phyloP scores from a whole-genome alignment of 768 basidiomycete genomes.

The Baorangia bicolor region DNA sequence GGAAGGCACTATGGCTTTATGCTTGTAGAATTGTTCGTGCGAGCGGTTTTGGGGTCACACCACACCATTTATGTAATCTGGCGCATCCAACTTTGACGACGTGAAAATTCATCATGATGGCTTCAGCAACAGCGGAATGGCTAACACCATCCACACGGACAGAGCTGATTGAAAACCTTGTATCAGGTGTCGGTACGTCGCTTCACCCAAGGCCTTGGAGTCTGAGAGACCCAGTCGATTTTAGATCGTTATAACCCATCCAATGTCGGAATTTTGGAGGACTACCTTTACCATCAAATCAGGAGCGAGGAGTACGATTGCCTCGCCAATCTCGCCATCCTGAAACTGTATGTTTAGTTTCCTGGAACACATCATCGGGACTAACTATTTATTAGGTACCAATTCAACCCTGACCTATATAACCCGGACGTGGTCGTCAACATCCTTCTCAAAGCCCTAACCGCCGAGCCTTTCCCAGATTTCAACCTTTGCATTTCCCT shows the following conservation, averaged over 20 bases:
- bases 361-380: neutral
- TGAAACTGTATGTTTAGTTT: slow-evolving; percentile 68
- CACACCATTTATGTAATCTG: neutral
- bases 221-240: slow-evolving; percentile 1
- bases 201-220: neutral
- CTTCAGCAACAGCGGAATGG: slow-evolving; percentile 57
- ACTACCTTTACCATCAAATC: slow-evolving; percentile 95
- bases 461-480: slow-evolving; percentile 83
- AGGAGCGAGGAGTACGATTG: slow-evolving; percentile 90
- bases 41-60: slow-evolving; percentile 12
- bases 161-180: slow-evolving; percentile 86
- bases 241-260: slow-evolving; percentile 96
- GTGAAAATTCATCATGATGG: slow-evolving; percentile 23
- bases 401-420: slow-evolving; percentile 92
- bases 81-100: neutral
- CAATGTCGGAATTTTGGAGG: slow-evolving; percentile 91
- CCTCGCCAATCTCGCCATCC: slow-evolving; percentile 90
- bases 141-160: slow-evolving; percentile 74
- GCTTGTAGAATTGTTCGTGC: neutral
- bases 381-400: slow-evolving; percentile 58
- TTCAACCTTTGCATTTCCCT: slow-evolving; percentile 94
- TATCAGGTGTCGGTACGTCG: slow-evolving; percentile 81
- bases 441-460: slow-evolving; percentile 90
- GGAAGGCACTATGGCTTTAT: neutral
- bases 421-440: slow-evolving; percentile 93